Evolutionary conservation across 192 early-diverging fungal genomes (phyloP).

Genomic region (Rhizoclosmatium sp.): DNA sequence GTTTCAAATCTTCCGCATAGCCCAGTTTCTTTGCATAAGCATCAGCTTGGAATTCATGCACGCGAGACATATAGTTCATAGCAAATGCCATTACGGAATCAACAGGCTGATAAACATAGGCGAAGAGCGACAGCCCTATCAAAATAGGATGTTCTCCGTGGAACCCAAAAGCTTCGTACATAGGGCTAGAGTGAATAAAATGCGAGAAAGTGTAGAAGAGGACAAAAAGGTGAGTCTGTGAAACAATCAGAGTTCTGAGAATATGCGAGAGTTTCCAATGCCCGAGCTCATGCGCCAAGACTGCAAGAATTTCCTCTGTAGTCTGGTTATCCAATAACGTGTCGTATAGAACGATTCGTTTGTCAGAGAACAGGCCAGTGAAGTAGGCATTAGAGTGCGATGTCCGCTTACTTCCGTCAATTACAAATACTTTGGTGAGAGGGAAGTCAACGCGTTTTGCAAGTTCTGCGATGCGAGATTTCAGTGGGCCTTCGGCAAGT

Average conservation of each 20-base stretch:
- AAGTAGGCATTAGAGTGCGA: constrained; percentile 97
- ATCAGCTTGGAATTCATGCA: constrained; percentile 95
- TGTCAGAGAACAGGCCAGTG: constrained; percentile 93
- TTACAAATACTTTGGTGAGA: constrained; percentile 92
- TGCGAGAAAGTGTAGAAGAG: constrained; percentile 58
- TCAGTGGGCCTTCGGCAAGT: constrained; percentile 82
- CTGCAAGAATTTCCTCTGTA: constrained; percentile 88
- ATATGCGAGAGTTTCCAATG: constrained; percentile 94
- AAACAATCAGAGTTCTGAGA: constrained; percentile 73
- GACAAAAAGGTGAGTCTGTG: constrained; percentile 78
- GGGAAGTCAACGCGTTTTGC: constrained; percentile 87
- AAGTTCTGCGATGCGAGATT: constrained; percentile 80
- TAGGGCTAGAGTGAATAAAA: constrained; percentile 74
- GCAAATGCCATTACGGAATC: constrained; percentile 78
- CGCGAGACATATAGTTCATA: constrained; percentile 80
- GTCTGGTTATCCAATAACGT: constrained; percentile 86
- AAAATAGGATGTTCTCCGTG: constrained; percentile 69
- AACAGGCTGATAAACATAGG: constrained; percentile 69
- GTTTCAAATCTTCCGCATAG: constrained; percentile 73
- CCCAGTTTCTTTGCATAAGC: constrained; percentile 84
- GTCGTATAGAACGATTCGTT: constrained; percentile 95
- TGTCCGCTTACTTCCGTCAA: constrained; percentile 90
- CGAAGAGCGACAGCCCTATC: constrained; percentile 92
- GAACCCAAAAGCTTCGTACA: constrained; percentile 93
- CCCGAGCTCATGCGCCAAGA: constrained; percentile 96